Evolutionary conservation across 805 yeast genomes (phyloP).

Genomic region (Blastobotrys americana): DNA sequence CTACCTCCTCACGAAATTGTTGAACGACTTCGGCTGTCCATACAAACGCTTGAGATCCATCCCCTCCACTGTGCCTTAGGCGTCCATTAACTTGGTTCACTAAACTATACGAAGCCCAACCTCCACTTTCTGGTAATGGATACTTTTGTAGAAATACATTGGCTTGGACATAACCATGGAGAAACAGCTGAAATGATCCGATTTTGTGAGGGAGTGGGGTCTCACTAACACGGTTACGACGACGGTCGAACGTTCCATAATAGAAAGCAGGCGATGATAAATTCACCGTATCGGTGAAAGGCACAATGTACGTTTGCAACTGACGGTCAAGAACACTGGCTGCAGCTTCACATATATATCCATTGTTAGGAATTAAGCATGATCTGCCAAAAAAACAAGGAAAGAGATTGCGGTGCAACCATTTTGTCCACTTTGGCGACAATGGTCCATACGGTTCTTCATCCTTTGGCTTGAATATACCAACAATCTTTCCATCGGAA

Average conservation of each 20-base stretch:
- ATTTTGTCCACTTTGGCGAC: conserved; percentile 73
- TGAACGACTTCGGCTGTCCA: conserved; percentile 47
- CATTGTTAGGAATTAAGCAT: conserved; percentile 64
- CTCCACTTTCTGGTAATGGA: conserved; percentile 47
- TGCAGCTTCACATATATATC: conserved; percentile 65
- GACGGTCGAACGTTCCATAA: conserved; percentile 44
- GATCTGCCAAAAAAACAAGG: conserved; percentile 74
- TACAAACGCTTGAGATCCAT: conserved; percentile 30
- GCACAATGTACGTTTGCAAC: conserved; percentile 53
- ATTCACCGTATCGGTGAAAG: conserved; percentile 53
- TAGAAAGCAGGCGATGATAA: conserved; percentile 46
- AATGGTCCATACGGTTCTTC: conserved; percentile 77
- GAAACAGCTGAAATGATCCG: conserved; percentile 62
- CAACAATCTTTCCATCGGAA: conserved; percentile 36
- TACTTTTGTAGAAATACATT: conserved; percentile 46
- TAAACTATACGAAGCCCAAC: neutral
- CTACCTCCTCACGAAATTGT: conserved; percentile 55
- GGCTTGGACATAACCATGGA: conserved; percentile 53
- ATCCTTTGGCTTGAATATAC: conserved; percentile 70
- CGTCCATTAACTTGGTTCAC: neutral
- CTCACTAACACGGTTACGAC: conserved; percentile 20
- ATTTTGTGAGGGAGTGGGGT: conserved; percentile 40
- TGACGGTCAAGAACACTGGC: conserved; percentile 60
- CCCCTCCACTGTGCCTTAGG: conserved; percentile 1
- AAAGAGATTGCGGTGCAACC: conserved; percentile 67